phyloP scores from a whole-genome alignment of 441 rosid species.

The Flueggea neowawraea region DNA sequence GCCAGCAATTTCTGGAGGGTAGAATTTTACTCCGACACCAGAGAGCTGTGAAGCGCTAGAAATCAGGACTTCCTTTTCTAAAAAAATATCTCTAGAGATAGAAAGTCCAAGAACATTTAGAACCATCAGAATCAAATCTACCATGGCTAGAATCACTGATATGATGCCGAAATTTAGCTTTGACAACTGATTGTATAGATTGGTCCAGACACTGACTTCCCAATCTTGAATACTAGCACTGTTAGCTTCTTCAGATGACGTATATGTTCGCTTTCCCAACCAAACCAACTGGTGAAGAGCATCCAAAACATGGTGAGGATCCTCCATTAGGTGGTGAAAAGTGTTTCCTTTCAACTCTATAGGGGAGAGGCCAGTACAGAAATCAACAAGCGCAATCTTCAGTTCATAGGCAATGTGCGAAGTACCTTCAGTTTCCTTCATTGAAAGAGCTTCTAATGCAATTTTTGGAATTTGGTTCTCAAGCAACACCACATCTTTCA shows the following conservation, averaged over 20 bases:
- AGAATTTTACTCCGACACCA: not conserved
- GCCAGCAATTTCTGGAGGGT: not conserved
- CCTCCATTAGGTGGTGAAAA: not conserved
- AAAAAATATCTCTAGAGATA: not conserved
- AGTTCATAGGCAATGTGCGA: too few relatives aligned
- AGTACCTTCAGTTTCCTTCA: too few relatives aligned
- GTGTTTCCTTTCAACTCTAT: not conserved
- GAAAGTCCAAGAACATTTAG: not conserved
- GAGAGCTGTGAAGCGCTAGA: conserved; percentile 4
- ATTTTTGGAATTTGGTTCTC: too few relatives aligned
- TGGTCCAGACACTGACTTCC: not conserved
- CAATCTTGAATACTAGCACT: too few relatives aligned
- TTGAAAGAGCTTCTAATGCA: not conserved
- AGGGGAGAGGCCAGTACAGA: not conserved
- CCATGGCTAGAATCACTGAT: not conserved
- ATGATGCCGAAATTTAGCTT: not conserved
- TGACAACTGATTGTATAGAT: too few relatives aligned
- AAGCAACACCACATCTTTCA: conserved; percentile 16
- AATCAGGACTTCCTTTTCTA: not conserved
- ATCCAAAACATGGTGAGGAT: conserved; percentile 15
- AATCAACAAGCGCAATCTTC: too few relatives aligned
- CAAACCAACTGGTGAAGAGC: conserved; percentile 8
- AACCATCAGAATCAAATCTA: too few relatives aligned
- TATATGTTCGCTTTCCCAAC: not conserved
- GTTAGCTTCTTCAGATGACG: too few relatives aligned